Conservation (phyloP, 2,329 filamentous ascomycete genomes). For the Aspergillus sergii region DNA sequence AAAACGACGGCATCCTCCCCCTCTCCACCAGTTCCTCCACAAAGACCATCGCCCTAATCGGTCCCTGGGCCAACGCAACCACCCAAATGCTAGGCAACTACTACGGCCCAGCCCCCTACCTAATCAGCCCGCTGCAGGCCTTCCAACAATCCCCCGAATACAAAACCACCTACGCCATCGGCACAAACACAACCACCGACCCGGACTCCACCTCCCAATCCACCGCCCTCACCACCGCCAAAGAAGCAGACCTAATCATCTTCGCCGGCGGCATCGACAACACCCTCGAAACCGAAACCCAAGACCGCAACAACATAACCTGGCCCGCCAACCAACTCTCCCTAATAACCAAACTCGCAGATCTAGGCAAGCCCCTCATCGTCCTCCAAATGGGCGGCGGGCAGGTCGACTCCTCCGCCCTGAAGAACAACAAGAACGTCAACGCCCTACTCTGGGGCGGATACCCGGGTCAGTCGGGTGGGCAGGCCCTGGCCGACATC, state of each 20-base stretch:
- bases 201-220: constrained; percentile 32
- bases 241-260: constrained; percentile 41
- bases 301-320: constrained; percentile 44
- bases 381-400: constrained; percentile 49
- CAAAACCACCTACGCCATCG: constrained; percentile 49
- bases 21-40: constrained; percentile 31
- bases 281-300: constrained; percentile 44
- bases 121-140: constrained; percentile 57
- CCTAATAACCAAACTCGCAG: constrained; percentile 40
- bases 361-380: constrained; percentile 42
- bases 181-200: constrained; percentile 35
- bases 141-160: constrained; percentile 51
- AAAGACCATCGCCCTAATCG: constrained; percentile 56
- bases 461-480: constrained; percentile 49
- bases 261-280: constrained; percentile 48
- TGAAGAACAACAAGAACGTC: constrained; percentile 43
- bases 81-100: constrained; percentile 64
- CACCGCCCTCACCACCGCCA: constrained; percentile 36
- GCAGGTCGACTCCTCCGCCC: constrained; percentile 45
- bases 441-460: constrained; percentile 48
- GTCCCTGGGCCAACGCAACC: constrained; percentile 61
- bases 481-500: constrained; percentile 45
- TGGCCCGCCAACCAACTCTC: constrained; percentile 49
- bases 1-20: constrained; percentile 56
- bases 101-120: constrained; percentile 58